Percentiles rank a stretch among this genome's conserved stretches.
These are phyloP conservation scores for Drechslera avenae DNA, from an alignment of 2,329 filamentous ascomycete species.

Conservation along the genomic window DNA sequence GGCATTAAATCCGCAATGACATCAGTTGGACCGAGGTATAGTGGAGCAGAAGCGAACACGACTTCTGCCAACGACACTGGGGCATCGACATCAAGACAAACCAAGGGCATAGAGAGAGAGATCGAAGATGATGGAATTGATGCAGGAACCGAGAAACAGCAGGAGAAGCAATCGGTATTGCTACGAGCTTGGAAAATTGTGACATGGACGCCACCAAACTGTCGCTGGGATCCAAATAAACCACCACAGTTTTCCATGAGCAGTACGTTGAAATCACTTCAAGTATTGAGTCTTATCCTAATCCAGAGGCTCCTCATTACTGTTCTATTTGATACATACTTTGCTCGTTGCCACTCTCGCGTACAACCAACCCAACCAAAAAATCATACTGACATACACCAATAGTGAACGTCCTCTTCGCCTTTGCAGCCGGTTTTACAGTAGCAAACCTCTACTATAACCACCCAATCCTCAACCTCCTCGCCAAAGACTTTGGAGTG, in stretches of 20 bases:
- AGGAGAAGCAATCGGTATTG: constrained; percentile 21
- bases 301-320: no score
- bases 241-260: constrained; percentile 71
- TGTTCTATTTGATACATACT: no score
- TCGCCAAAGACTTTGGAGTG: constrained; percentile 73
- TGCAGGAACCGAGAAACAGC: not conserved
- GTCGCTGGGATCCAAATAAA: constrained; percentile 69
- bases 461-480: constrained; percentile 76
- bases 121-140: not conserved
- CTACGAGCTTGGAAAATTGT: constrained; percentile 43
- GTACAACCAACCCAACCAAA: not conserved
- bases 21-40: not conserved
- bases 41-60: not conserved
- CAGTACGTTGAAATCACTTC: constrained; percentile 28
- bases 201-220: constrained; percentile 67
- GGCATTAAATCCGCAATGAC: not conserved
- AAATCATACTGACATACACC: not conserved
- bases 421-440: constrained; percentile 70
- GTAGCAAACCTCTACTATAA: constrained; percentile 84
- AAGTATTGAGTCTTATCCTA: no score
- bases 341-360: no score
- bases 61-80: not conserved
- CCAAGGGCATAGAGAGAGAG: not conserved
- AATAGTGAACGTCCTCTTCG: constrained; percentile 70
- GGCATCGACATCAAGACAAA: not conserved